Conservation (phyloP, 371 early-diverging fungal genomes). For the Zychaea mexicana region DNA sequence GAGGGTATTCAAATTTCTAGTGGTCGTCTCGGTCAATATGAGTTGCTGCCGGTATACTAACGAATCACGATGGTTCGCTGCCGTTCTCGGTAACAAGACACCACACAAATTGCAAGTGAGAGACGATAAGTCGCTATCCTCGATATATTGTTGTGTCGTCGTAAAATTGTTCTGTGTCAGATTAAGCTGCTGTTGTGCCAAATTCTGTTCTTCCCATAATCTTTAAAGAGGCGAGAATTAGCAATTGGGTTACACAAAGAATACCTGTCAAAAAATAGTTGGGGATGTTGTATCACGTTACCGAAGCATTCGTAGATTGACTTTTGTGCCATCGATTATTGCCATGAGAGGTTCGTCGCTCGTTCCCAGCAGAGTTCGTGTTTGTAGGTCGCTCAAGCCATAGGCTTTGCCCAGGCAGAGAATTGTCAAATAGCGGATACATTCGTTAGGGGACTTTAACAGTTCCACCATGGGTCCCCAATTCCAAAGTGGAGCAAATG, state of each 20-base stretch:
- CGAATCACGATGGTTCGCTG: conserved; percentile 10
- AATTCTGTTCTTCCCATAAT: conserved; percentile 45
- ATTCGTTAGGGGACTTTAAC: conserved; percentile 45
- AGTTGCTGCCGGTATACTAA: conserved; percentile 41
- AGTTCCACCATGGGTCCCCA: conserved; percentile 66
- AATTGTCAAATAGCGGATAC: conserved; percentile 53
- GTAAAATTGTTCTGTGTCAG: conserved; percentile 43
- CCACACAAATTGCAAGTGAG: conserved; percentile 69
- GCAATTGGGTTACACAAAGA: neutral
- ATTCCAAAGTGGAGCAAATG: conserved; percentile 65
- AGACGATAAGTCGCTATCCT: conserved; percentile 51
- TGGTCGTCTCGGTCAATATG: conserved; percentile 76
- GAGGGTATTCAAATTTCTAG: conserved; percentile 72
- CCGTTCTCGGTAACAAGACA: conserved; percentile 52
- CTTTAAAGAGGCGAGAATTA: conserved; percentile 23
- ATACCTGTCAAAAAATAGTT: neutral
- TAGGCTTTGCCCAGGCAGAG: conserved; percentile 59
- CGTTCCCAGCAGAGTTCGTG: conserved; percentile 23
- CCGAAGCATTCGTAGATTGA: conserved; percentile 53
- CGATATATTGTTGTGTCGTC: conserved; percentile 23
- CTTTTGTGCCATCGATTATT: conserved; percentile 29
- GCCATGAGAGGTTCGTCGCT: conserved; percentile 36
- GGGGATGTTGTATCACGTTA: conserved; percentile 15
- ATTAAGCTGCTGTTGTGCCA: conserved; percentile 38
- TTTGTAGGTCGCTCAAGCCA: conserved; percentile 53